Percentiles rank a stretch among this genome's conserved stretches.
These are phyloP conservation scores for Nymphaea thermarum DNA, from an alignment of 164 flowering plant genomes.

Conservation along the genomic window DNA sequence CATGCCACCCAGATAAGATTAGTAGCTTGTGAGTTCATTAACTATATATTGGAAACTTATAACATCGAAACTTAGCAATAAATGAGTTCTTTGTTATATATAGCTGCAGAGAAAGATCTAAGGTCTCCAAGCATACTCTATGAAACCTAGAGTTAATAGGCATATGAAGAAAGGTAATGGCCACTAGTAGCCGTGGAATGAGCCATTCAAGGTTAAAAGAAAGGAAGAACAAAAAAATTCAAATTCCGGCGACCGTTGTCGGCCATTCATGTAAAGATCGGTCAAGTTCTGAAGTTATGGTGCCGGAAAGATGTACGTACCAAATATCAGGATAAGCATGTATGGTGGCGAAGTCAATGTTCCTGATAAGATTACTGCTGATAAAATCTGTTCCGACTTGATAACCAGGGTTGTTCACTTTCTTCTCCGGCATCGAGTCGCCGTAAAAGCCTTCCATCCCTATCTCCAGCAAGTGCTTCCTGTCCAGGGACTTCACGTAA, in stretches of 20 bases:
- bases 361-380: slow-evolving; percentile 12
- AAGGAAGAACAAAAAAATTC: background rate
- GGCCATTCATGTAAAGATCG: background rate
- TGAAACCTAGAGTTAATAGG: background rate
- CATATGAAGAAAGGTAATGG: too few relatives aligned
- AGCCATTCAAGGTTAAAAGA: too few relatives aligned
- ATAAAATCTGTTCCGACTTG: slow-evolving; percentile 25
- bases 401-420: slow-evolving; percentile 15
- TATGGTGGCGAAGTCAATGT: slow-evolving; percentile 21
- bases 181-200: too few relatives aligned
- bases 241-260: background rate
- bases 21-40: background rate
- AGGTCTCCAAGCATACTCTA: background rate
- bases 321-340: slow-evolving; percentile 27
- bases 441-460: slow-evolving; percentile 30
- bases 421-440: slow-evolving; percentile 16
- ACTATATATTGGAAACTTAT: background rate
- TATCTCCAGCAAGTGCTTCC: slow-evolving; percentile 18
- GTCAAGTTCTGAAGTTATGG: background rate
- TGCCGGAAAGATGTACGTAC: slow-evolving; percentile 2
- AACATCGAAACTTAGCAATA: background rate
- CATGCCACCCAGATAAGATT: background rate
- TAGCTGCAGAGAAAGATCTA: background rate
- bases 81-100: background rate
- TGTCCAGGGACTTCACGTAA: slow-evolving; percentile 16